Evolutionary conservation across 2,329 filamentous ascomycete genomes (phyloP).

Genomic region (Graphilbum sp.): DNA sequence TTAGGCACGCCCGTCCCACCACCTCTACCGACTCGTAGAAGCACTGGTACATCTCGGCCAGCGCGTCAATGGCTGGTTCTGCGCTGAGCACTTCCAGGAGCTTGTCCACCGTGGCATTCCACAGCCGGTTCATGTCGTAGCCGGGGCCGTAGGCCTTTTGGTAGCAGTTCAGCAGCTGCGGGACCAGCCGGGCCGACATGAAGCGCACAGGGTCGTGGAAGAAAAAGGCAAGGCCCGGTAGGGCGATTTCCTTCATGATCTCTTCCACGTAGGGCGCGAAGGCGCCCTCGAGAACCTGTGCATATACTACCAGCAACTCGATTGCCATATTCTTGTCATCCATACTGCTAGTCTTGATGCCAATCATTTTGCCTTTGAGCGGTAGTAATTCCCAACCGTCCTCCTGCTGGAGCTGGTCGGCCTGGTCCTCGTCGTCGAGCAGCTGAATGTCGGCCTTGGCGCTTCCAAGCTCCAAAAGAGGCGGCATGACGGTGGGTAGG

Average conservation of each 20-base stretch:
- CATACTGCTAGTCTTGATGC: conserved; percentile 89
- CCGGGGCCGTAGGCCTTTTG: conserved; percentile 77
- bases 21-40: conserved; percentile 98
- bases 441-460: conserved; percentile 96
- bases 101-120: conserved; percentile 75
- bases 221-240: conserved; percentile 92
- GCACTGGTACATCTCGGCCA: conserved; percentile 98
- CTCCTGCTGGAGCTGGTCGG: conserved; percentile 81
- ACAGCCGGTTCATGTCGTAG: conserved; percentile 67
- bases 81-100: conserved; percentile 84
- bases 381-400: conserved; percentile 97
- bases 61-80: conserved; percentile 87
- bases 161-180: conserved; percentile 82
- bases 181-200: conserved; percentile 86
- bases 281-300: conserved; percentile 79
- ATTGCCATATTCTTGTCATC: conserved; percentile 99
- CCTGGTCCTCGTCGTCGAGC: conserved; percentile 85
- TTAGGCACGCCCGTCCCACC: conserved; percentile 71
- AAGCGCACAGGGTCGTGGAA: conserved; percentile 97
- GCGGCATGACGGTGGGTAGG: conserved; percentile 84
- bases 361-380: conserved; percentile 93
- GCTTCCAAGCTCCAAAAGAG: conserved; percentile 74
- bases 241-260: conserved; percentile 91
- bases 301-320: conserved; percentile 92
- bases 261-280: conserved; percentile 86